phyloP scores from a whole-genome alignment of 1,284 basidiomycete species.

The Sparassis latifolia region DNA sequence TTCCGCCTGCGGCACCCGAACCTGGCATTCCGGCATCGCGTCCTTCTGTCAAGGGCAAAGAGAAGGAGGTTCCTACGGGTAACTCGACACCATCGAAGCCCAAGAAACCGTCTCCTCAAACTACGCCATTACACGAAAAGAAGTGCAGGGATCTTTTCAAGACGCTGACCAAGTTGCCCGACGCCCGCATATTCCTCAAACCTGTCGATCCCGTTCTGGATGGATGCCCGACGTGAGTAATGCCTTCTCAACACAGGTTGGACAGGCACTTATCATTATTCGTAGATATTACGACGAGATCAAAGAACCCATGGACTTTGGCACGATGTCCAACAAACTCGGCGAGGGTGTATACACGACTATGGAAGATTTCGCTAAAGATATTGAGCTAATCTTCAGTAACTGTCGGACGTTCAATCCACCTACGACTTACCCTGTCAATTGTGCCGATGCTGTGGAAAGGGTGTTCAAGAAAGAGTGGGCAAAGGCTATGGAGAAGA shows the following conservation, averaged over 20 bases:
- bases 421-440: slow-evolving; percentile 67
- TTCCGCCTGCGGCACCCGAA: slow-evolving; percentile 22
- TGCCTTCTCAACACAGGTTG: background rate
- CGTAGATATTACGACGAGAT: slow-evolving; percentile 91
- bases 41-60: slow-evolving; percentile 44
- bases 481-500: slow-evolving; percentile 70
- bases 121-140: slow-evolving; percentile 63
- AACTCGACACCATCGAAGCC: slow-evolving; percentile 33
- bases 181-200: slow-evolving; percentile 71
- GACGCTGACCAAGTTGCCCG: slow-evolving; percentile 57
- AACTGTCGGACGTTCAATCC: slow-evolving; percentile 93
- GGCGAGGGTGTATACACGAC: slow-evolving; percentile 61
- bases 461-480: slow-evolving; percentile 82
- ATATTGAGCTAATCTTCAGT: slow-evolving; percentile 79
- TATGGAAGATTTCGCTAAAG: slow-evolving; percentile 79
- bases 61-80: slow-evolving; percentile 53
- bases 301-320: slow-evolving; percentile 90
- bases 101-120: slow-evolving; percentile 34
- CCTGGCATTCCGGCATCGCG: slow-evolving; percentile 24
- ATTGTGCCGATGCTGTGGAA: slow-evolving; percentile 72
- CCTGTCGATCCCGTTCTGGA: slow-evolving; percentile 84
- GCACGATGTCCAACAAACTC: slow-evolving; percentile 76
- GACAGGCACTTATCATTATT: slow-evolving; percentile 1
- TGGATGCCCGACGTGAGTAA: slow-evolving; percentile 80
- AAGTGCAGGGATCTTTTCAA: slow-evolving; percentile 76